Percentiles rank a stretch among this genome's conserved stretches.
phyloP scores from a whole-genome alignment of 306 rosid genomes.

The Erythrophleum fordii region DNA sequence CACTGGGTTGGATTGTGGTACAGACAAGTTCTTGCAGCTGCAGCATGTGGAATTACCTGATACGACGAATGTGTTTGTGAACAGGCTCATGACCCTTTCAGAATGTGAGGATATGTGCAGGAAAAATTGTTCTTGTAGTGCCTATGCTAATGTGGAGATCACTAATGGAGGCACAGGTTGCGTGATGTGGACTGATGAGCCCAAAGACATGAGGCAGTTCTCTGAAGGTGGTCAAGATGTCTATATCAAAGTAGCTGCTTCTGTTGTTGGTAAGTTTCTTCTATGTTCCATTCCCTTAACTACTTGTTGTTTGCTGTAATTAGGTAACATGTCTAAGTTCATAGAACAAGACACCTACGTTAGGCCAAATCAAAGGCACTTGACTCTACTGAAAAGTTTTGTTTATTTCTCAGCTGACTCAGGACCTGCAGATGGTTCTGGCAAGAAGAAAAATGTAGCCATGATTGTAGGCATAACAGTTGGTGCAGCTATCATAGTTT shows the following conservation, averaged over 20 bases:
- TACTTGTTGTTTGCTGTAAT: neutral
- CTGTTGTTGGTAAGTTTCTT: constrained; percentile 45
- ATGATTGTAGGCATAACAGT: constrained; percentile 26
- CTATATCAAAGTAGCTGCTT: constrained; percentile 46
- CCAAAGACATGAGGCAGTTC: constrained; percentile 44
- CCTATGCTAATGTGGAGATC: constrained; percentile 37
- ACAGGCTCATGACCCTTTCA: constrained; percentile 27
- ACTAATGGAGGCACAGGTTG: constrained; percentile 46
- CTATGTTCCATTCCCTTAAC: neutral
- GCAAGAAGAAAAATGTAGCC: constrained; percentile 23
- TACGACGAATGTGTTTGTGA: constrained; percentile 36
- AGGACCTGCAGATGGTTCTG: constrained; percentile 28
- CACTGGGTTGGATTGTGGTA: constrained; percentile 37
- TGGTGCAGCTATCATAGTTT: constrained; percentile 37
- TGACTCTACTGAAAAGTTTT: neutral
- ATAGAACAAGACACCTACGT: neutral
- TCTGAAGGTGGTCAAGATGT: constrained; percentile 42
- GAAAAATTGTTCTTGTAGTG: constrained; percentile 54
- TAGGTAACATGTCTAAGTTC: neutral
- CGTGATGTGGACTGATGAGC: constrained; percentile 44
- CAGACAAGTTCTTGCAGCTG: constrained; percentile 39
- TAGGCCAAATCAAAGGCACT: neutral
- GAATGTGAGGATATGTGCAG: constrained; percentile 28
- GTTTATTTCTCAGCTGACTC: constrained; percentile 34
- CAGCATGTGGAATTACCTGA: constrained; percentile 51